Percentiles rank a stretch among this genome's conserved stretches.
phyloP scores from a whole-genome alignment of 2,329 filamentous ascomycete genomes.

The Colletotrichum paranaense region DNA sequence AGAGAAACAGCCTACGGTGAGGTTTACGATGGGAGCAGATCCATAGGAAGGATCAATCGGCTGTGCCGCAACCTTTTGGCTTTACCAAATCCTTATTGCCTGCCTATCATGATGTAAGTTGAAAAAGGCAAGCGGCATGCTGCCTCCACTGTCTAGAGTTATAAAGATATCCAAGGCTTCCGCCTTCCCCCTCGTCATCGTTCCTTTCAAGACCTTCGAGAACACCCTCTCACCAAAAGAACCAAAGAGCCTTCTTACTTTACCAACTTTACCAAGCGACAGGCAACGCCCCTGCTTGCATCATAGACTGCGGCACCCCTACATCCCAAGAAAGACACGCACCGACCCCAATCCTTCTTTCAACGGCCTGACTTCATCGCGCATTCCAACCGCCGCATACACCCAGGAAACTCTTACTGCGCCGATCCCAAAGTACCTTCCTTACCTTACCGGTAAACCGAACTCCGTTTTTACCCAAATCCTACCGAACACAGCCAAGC shows the following conservation, averaged over 20 bases:
- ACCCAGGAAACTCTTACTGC: not conserved
- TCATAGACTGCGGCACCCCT: not conserved
- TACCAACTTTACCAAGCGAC: not conserved
- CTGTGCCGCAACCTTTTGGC: not conserved
- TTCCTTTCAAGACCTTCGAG: not conserved
- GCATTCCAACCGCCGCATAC: conserved; percentile 5
- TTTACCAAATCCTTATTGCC: not conserved
- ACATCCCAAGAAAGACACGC: not conserved
- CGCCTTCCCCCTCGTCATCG: not conserved
- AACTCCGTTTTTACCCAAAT: not conserved
- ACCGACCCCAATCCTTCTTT: not conserved
- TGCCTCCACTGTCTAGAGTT: not conserved
- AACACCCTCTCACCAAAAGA: not conserved
- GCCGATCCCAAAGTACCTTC: not conserved
- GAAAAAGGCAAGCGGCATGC: not conserved
- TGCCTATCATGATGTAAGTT: not conserved
- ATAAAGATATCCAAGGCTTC: not conserved
- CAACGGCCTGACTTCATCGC: conserved; percentile 16
- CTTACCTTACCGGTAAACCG: not conserved
- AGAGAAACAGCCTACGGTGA: not conserved
- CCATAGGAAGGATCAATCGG: not conserved
- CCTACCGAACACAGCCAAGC: not conserved
- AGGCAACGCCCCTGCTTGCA: conserved; percentile 11
- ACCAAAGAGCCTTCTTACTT: not conserved
- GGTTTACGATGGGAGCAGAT: not conserved